Evolutionary conservation across 441 rosid genomes (phyloP).

Genomic region (Biscutella laevigata): DNA sequence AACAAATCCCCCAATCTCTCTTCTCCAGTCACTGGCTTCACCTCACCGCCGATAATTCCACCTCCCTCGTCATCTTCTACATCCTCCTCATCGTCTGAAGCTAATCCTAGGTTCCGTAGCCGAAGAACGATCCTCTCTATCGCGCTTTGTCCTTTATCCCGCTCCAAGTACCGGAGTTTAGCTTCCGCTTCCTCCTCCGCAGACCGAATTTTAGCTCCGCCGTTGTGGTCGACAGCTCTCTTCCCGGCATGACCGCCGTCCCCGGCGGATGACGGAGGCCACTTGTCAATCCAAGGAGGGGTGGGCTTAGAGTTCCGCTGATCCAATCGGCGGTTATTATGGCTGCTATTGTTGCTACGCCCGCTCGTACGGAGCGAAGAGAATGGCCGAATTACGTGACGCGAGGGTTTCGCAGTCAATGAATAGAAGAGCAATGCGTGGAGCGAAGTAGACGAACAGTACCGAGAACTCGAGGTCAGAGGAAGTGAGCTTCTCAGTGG

Average conservation of each 20-base stretch:
- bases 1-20: constrained; percentile 71
- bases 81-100: constrained; percentile 50
- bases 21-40: constrained; percentile 51
- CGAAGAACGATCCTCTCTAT: constrained; percentile 78
- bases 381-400: constrained; percentile 31
- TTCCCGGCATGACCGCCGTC: constrained; percentile 10
- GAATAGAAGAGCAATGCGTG: constrained; percentile 34
- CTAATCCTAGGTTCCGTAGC: constrained; percentile 71
- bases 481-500: constrained; percentile 52
- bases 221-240: constrained; percentile 13
- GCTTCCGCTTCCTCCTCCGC: constrained; percentile 19
- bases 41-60: not conserved
- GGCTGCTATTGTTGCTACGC: constrained; percentile 26
- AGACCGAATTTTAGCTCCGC: constrained; percentile 10
- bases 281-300: constrained; percentile 51
- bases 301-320: constrained; percentile 24
- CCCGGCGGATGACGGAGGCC: constrained; percentile 28
- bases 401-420: constrained; percentile 29
- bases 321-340: constrained; percentile 24
- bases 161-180: constrained; percentile 25
- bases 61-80: constrained; percentile 31
- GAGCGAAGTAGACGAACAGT: constrained; percentile 26
- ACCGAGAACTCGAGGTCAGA: constrained; percentile 32
- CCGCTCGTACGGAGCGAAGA: constrained; percentile 37
- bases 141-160: constrained; percentile 52